Evolutionary conservation across 768 basidiomycete species (phyloP).

Genomic region (Tulasnella sp.): DNA sequence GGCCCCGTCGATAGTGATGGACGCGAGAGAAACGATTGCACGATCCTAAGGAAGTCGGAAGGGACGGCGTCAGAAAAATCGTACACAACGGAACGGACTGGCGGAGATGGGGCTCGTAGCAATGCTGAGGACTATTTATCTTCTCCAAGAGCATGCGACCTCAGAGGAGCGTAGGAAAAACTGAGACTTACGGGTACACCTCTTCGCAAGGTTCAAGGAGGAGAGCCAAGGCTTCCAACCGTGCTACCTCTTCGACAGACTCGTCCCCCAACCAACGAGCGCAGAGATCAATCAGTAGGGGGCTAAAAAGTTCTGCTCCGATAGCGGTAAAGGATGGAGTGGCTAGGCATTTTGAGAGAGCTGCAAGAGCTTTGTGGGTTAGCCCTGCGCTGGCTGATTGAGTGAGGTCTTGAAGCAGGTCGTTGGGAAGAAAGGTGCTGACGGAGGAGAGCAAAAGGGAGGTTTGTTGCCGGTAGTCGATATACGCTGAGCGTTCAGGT

Average conservation of each 20-base stretch:
- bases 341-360: constrained; percentile 66
- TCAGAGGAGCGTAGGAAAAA: no score
- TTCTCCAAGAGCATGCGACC: no score
- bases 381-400: no score
- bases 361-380: no score
- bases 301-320: constrained; percentile 70
- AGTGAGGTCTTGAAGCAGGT: neutral
- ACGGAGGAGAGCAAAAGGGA: neutral
- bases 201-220: constrained; percentile 42
- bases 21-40: constrained; percentile 56
- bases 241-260: constrained; percentile 49
- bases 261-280: constrained; percentile 74
- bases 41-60: constrained; percentile 51
- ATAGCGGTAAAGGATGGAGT: constrained; percentile 63
- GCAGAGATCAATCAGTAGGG: constrained; percentile 76
- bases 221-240: constrained; percentile 43
- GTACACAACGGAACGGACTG: constrained; percentile 5
- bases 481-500: neutral
- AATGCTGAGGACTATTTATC: no score
- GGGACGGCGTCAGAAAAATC: neutral
- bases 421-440: neutral
- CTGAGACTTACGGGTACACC: constrained; percentile 46
- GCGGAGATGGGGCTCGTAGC: constrained; percentile 27
- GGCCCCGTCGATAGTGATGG: constrained; percentile 57
- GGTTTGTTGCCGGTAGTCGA: neutral